These are phyloP conservation scores for Xylariaceae sp. DNA, from an alignment of 2,329 filamentous ascomycete genomes.

Conservation along the genomic window DNA sequence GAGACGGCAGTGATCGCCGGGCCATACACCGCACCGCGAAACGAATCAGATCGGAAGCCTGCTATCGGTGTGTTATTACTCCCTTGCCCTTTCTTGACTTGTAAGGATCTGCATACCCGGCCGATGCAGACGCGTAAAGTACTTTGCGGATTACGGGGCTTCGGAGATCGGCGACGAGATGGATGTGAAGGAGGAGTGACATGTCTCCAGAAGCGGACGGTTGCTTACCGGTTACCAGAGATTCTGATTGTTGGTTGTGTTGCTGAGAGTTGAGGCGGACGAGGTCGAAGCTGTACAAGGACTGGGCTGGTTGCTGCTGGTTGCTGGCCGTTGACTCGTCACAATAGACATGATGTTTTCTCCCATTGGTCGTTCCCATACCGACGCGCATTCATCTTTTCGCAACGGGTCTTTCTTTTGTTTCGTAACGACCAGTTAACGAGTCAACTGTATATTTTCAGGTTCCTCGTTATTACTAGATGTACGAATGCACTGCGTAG, in stretches of 20 bases:
- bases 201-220: background rate
- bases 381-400: background rate
- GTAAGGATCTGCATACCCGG: too few species aligned
- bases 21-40: background rate
- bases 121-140: too few species aligned
- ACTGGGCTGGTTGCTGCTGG: background rate
- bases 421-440: too few species aligned
- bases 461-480: background rate
- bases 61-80: background rate
- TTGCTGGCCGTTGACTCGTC: background rate
- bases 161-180: too few species aligned
- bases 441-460: background rate
- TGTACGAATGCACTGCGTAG: too few species aligned
- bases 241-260: background rate
- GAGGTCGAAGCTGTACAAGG: background rate
- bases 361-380: background rate
- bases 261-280: background rate
- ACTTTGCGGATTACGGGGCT: too few species aligned
- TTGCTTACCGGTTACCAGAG: background rate
- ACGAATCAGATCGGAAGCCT: background rate
- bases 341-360: background rate
- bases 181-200: too few species aligned
- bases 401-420: too few species aligned
- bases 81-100: too few species aligned
- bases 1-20: background rate